These are phyloP conservation scores for Lachnellula subtilissima DNA, from an alignment of 2,329 filamentous ascomycete genomes.

Conservation along the genomic window DNA sequence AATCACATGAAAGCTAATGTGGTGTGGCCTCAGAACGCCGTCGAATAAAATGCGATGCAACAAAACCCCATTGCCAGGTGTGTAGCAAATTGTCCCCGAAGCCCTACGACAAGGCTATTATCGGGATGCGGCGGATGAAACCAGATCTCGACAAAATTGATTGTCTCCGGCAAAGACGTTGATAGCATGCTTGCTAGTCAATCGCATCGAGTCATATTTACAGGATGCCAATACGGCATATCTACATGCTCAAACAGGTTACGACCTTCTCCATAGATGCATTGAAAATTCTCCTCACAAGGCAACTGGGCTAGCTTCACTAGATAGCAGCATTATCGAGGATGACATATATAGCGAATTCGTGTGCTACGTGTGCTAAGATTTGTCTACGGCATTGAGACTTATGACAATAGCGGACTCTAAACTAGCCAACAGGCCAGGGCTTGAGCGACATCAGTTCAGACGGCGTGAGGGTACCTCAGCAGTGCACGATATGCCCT, in stretches of 20 bases:
- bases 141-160: not conserved
- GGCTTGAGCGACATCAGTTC: constrained; percentile 1
- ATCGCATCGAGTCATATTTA: constrained; percentile 11
- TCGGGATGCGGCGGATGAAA: constrained; percentile 10
- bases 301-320: constrained; percentile 7
- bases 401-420: no score
- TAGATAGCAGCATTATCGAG: constrained; percentile 5
- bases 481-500: constrained; percentile 10
- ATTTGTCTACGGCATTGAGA: not conserved
- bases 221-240: constrained; percentile 8
- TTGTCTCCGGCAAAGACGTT: constrained; percentile 7
- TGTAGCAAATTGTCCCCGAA: constrained; percentile 4
- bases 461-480: constrained; percentile 6
- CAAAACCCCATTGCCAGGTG: not conserved
- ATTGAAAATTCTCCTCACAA: not conserved
- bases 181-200: constrained; percentile 13
- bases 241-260: constrained; percentile 9
- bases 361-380: constrained; percentile 3
- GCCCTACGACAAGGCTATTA: constrained; percentile 10
- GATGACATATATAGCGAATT: constrained; percentile 14
- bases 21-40: constrained; percentile 2
- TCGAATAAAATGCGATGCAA: constrained; percentile 14
- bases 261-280: constrained; percentile 7
- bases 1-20: not conserved
- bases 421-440: no score